Conservation (phyloP, 345 rosid genomes). For the Populus deltoides region DNA sequence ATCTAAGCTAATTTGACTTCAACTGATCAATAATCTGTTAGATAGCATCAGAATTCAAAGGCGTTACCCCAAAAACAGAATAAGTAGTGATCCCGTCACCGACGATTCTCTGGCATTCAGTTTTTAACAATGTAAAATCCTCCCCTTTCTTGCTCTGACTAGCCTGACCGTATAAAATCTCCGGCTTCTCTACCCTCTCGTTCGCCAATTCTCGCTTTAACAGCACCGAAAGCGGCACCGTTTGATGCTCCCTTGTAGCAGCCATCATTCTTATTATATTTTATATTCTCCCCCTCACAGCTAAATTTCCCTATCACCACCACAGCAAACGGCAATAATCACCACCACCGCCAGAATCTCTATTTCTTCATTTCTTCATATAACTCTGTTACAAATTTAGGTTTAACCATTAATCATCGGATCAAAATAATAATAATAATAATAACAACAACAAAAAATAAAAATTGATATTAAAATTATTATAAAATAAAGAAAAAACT, state of each 20-base stretch:
- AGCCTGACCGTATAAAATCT: constrained; percentile 72
- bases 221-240: constrained; percentile 84
- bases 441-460: neutral
- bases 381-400: constrained; percentile 14
- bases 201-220: constrained; percentile 81
- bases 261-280: constrained; percentile 37
- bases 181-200: constrained; percentile 80
- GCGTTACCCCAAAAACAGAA: constrained; percentile 77
- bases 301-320: neutral
- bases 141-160: constrained; percentile 97
- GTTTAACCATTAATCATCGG: neutral
- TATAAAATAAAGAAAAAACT: too few relatives aligned
- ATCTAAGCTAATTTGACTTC: neutral
- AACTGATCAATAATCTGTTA: neutral
- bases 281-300: neutral
- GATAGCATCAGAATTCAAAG: neutral
- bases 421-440: neutral
- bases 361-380: neutral
- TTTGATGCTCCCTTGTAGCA: constrained; percentile 61
- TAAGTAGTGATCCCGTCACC: constrained; percentile 83
- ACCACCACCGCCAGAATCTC: constrained; percentile 22
- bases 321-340: constrained; percentile 4
- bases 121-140: constrained; percentile 70
- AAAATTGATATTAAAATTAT: neutral
- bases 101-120: constrained; percentile 70